Evolutionary conservation across 306 rosid species (phyloP).

Genomic region (Casuarina equisetifolia): DNA sequence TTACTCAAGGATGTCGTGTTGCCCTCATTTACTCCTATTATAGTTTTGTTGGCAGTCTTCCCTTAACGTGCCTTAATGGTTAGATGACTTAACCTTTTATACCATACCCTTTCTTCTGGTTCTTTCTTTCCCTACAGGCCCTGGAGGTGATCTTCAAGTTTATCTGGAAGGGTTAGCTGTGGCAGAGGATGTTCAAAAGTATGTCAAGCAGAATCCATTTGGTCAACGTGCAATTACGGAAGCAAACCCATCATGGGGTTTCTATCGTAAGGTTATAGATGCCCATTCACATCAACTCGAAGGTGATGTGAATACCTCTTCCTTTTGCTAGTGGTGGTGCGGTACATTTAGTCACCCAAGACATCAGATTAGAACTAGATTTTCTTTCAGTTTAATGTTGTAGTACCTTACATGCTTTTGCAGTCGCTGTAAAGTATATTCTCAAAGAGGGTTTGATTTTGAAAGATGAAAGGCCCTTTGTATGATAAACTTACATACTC

Average conservation of each 20-base stretch:
- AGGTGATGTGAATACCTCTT: conserved; percentile 6
- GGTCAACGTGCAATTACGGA: conserved; percentile 73
- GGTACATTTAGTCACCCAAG: not conserved
- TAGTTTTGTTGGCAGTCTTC: not conserved
- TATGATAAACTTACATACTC: not conserved
- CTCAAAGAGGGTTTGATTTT: not conserved
- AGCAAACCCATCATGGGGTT: conserved; percentile 53
- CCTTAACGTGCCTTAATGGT: not conserved
- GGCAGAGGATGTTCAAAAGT: conserved; percentile 65
- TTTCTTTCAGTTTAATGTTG: not conserved
- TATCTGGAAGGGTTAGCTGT: conserved; percentile 59
- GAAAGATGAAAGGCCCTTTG: not conserved
- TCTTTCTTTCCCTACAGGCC: conserved; percentile 47
- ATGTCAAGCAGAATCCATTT: conserved; percentile 58
- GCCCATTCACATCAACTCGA: not conserved
- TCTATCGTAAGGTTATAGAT: conserved; percentile 38
- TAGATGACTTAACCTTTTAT: not conserved
- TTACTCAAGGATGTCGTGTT: not conserved
- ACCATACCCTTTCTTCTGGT: not conserved
- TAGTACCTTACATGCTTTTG: not conserved
- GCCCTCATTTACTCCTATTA: not conserved
- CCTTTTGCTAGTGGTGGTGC: conserved; percentile 11
- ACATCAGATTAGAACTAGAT: not conserved
- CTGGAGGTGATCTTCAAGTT: conserved; percentile 64
- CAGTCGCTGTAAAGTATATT: not conserved